phyloP scores from a whole-genome alignment of 1,284 basidiomycete genomes.

The Tylopilus sp. region DNA sequence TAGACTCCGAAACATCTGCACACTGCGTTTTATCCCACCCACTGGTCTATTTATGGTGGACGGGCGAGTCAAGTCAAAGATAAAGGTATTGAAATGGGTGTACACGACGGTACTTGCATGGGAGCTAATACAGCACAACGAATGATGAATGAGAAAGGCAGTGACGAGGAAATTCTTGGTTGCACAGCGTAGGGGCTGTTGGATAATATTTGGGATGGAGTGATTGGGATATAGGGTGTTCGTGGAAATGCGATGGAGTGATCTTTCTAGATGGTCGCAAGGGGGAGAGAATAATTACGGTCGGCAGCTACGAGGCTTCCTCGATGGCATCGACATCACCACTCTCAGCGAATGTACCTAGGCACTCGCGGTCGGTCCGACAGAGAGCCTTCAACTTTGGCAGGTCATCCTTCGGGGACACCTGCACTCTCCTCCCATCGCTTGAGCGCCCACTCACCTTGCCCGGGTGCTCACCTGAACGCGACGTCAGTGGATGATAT shows the following conservation, averaged over 20 bases:
- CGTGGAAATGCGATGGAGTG: constrained; percentile 27
- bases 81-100: too few relatives aligned
- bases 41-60: too few relatives aligned
- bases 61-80: too few relatives aligned
- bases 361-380: constrained; percentile 36
- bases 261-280: constrained; percentile 18
- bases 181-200: constrained; percentile 28
- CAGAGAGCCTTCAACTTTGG: constrained; percentile 51
- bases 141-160: constrained; percentile 17
- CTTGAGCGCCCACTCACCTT: constrained; percentile 58
- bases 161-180: constrained; percentile 25
- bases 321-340: constrained; percentile 14
- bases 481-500: not conserved
- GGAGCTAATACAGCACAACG: constrained; percentile 22
- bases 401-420: constrained; percentile 51
- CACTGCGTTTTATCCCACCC: too few relatives aligned
- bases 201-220: constrained; percentile 23
- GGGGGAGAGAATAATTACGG: not conserved
- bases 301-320: constrained; percentile 22
- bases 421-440: constrained; percentile 55
- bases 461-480: constrained; percentile 57
- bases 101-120: too few relatives aligned
- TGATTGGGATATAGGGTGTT: constrained; percentile 30
- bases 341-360: constrained; percentile 24
- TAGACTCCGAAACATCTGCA: too few relatives aligned